phyloP scores from a whole-genome alignment of 2,329 filamentous ascomycete genomes.

The Cytospora leucostoma region DNA sequence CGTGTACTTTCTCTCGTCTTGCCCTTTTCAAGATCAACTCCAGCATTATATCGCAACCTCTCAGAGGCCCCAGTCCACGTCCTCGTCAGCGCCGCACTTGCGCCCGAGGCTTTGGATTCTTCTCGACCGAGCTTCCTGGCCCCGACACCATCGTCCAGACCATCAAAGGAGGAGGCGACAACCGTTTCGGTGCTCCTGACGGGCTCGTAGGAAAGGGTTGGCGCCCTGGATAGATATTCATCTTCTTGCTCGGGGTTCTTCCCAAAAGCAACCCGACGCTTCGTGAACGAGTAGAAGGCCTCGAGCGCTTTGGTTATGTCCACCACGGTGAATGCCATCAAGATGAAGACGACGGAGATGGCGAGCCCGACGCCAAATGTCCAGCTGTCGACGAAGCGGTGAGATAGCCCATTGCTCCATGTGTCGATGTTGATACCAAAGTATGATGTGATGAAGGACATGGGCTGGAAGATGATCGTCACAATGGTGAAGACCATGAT shows the following conservation, averaged over 20 bases:
- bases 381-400: conserved; percentile 34
- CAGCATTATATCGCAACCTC: neutral
- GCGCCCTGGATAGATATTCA: neutral
- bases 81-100: conserved; percentile 24
- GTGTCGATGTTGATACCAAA: conserved; percentile 47
- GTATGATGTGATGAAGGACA: conserved; percentile 46
- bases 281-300: conserved; percentile 23
- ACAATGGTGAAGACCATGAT: conserved; percentile 50
- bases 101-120: conserved; percentile 23
- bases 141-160: conserved; percentile 14
- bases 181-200: conserved; percentile 22
- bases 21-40: neutral
- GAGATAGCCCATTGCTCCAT: conserved; percentile 43
- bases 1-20: neutral
- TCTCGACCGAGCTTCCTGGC: conserved; percentile 22
- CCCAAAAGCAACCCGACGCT: conserved; percentile 2
- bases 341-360: conserved; percentile 42
- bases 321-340: conserved; percentile 41
- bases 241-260: neutral
- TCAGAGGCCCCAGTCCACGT: conserved; percentile 6
- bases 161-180: conserved; percentile 16
- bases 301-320: conserved; percentile 36
- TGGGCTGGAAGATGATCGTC: conserved; percentile 47
- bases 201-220: conserved; percentile 5
- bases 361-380: conserved; percentile 42